phyloP scores from a whole-genome alignment of 331 rosid genomes.

The Arachis monticola region DNA sequence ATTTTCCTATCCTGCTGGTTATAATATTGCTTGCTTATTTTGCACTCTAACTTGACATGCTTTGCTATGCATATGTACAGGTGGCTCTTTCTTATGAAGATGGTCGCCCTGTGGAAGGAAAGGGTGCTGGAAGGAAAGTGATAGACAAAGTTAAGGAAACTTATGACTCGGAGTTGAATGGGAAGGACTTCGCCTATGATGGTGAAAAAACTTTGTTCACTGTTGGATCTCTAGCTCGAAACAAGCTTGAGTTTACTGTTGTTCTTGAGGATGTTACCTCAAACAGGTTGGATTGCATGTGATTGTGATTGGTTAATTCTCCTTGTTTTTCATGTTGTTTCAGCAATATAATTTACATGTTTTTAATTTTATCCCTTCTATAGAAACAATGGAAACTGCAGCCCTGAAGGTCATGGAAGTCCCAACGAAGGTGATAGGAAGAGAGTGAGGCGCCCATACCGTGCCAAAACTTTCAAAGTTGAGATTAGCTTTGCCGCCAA shows the following conservation, averaged over 20 bases:
- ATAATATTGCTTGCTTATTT: background rate
- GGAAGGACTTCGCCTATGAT: conserved; percentile 88
- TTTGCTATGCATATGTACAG: conserved; percentile 37
- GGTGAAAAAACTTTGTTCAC: conserved; percentile 92
- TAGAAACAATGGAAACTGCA: conserved; percentile 70
- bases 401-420: conserved; percentile 63
- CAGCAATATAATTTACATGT: background rate
- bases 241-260: conserved; percentile 82
- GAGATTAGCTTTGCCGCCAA: conserved; percentile 84
- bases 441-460: conserved; percentile 70
- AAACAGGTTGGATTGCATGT: conserved; percentile 52
- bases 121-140: conserved; percentile 80
- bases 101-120: conserved; percentile 91
- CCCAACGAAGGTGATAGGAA: conserved; percentile 70
- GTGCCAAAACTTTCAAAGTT: conserved; percentile 71
- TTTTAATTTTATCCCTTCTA: background rate
- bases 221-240: conserved; percentile 81
- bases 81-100: conserved; percentile 79
- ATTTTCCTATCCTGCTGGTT: no score
- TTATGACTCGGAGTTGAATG: conserved; percentile 65
- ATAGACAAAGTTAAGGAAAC: conserved; percentile 82
- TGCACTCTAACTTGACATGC: background rate
- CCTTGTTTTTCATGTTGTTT: background rate
- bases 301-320: conserved; percentile 1
- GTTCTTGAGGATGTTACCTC: conserved; percentile 74